Base-by-base conservation (phyloP, 345 rosid species). In the Hypericum perforatum region DNA sequence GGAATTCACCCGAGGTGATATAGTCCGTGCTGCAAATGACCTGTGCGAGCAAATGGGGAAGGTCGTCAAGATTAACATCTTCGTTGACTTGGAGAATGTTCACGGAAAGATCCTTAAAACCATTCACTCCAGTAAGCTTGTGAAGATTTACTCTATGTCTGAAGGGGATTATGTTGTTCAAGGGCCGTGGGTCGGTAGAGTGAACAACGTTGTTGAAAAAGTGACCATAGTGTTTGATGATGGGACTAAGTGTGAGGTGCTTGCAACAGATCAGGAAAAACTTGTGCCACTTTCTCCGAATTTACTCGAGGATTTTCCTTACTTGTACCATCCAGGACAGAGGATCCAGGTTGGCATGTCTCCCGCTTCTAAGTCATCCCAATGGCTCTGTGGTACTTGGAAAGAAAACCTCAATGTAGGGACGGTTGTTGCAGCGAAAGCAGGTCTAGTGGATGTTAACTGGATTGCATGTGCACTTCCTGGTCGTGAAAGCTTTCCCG, bases 11-110 rank as follows among this genome's bases (percentile, higher is more conserved):
- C 74, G 62, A 55, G 98, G 95, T 37, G 98, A 92, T 63, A 68
- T 83, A 43, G 96, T 92, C 59, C 71, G 80, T 71, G 68, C 79
- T 12, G 67, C 60, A 43, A 45, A 69, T 37, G 76, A 87, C 38
- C 82, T 82, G 14, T 79, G 82, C 11, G 95, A 90, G 66, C 98
- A 85, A 68, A 79, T 70, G 76, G 98, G 98, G 29, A 79, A 75
- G 65, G 88, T 88, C 50, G 65, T 74, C 16, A 74, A 73, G 5
- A 57, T 88, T 3, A 64, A 77, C 58, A 73, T 85, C 74, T 37
- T 61, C 11, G 84, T 80, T 43, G 82, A 81, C 62, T 68, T 92
- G 65, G 96, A 92, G 71, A 80, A 67, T 57, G 38, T 61, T 29
- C 65, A 66, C 36, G 95, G 90, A 56, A 79, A 68, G 67, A 56